phyloP scores from a whole-genome alignment of 2,329 filamentous ascomycete genomes.

The Lasiodiplodia hormozganensis region DNA sequence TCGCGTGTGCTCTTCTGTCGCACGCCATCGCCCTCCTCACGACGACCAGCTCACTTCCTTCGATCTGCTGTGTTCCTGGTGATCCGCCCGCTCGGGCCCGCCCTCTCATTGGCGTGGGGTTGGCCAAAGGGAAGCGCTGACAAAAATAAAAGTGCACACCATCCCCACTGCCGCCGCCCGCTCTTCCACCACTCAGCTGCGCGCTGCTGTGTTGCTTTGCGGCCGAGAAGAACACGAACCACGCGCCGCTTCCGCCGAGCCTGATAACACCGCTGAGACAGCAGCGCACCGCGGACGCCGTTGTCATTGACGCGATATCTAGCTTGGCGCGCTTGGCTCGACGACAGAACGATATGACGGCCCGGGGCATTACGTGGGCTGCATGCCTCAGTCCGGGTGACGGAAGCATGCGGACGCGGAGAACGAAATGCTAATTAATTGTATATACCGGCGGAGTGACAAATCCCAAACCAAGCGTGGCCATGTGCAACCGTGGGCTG shows the following conservation, averaged over 20 bases:
- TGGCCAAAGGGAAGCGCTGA: slow-evolving; percentile 10
- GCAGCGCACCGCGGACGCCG: background rate
- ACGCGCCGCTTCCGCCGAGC: slow-evolving; percentile 10
- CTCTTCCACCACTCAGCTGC: background rate
- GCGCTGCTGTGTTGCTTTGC: background rate
- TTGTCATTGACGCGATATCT: slow-evolving; percentile 17
- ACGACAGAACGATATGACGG: background rate
- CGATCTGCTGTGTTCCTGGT: slow-evolving; percentile 25
- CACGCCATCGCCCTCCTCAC: slow-evolving; percentile 13
- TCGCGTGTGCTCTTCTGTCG: slow-evolving; percentile 6
- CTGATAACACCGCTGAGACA: slow-evolving; percentile 15
- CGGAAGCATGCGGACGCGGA: slow-evolving; percentile 10
- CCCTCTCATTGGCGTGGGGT: slow-evolving; percentile 25
- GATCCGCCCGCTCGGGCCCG: slow-evolving; percentile 24
- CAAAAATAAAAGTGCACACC: slow-evolving; percentile 22
- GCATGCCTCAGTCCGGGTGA: background rate
- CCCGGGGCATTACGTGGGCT: slow-evolving; percentile 4
- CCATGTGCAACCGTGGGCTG: slow-evolving; percentile 6
- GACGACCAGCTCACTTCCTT: background rate
- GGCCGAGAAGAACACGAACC: slow-evolving; percentile 8
- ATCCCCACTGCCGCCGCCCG: background rate
- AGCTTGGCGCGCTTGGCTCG: slow-evolving; percentile 18
- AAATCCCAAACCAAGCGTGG: slow-evolving; percentile 6
- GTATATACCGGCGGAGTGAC: background rate
- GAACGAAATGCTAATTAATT: background rate